Percentiles rank a stretch among this genome's conserved stretches.
Conservation (phyloP, 192 early-diverging fungal species). For the Backusella tuberculispora region DNA sequence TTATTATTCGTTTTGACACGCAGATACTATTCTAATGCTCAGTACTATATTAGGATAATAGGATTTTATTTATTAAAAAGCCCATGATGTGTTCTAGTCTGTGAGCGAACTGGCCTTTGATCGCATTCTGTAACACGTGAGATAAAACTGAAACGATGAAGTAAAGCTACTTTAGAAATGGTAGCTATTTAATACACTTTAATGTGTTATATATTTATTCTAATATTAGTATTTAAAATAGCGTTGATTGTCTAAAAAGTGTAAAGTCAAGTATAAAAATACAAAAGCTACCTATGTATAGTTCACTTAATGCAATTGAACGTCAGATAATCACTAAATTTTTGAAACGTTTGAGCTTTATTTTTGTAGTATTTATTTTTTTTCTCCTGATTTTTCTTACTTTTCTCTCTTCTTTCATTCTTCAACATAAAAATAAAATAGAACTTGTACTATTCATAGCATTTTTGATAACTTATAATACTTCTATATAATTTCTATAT, state of each 20-base stretch:
- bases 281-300: background rate
- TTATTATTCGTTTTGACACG: slow-evolving; percentile 8
- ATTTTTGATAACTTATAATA: background rate
- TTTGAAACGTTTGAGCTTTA: slow-evolving; percentile 13
- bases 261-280: background rate
- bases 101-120: background rate
- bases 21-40: slow-evolving; percentile 1
- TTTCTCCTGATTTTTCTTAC: slow-evolving; percentile 5
- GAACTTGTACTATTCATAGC: background rate
- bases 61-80: background rate
- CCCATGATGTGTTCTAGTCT: slow-evolving; percentile 5
- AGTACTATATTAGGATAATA: background rate
- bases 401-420: slow-evolving; percentile 15
- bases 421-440: slow-evolving; percentile 3
- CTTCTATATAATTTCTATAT: background rate
- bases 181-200: background rate
- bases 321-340: background rate
- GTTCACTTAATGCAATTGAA: background rate
- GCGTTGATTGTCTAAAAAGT: background rate
- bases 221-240: background rate
- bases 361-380: slow-evolving; percentile 17
- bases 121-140: background rate
- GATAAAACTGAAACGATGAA: background rate
- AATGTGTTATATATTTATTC: background rate
- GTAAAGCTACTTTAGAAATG: background rate